phyloP scores from a whole-genome alignment of 2,329 filamentous ascomycete genomes.

The Paecilomyces sp. region DNA sequence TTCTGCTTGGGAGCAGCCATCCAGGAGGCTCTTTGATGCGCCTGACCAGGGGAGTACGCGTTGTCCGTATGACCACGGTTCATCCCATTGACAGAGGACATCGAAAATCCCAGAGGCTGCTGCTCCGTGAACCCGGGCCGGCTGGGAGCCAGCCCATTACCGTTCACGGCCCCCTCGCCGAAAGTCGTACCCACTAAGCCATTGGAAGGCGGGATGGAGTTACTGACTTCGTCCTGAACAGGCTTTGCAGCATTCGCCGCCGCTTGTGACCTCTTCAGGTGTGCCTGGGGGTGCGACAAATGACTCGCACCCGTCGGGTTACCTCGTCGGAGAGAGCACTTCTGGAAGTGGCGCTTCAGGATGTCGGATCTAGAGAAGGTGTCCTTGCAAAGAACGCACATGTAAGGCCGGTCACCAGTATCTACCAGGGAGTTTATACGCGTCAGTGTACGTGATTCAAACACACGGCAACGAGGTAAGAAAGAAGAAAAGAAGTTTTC shows the following conservation, averaged over 20 bases:
- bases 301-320: slow-evolving; percentile 94
- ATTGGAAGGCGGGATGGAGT: slow-evolving; percentile 35
- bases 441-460: slow-evolving; percentile 11
- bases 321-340: slow-evolving; percentile 92
- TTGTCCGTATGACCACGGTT: slow-evolving; percentile 31
- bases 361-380: slow-evolving; percentile 98
- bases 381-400: slow-evolving; percentile 95
- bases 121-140: slow-evolving; percentile 34
- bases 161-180: slow-evolving; percentile 36
- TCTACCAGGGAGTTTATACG: slow-evolving; percentile 48
- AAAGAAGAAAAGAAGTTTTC: slow-evolving; percentile 1
- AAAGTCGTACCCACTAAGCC: slow-evolving; percentile 35
- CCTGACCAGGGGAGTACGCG: slow-evolving; percentile 27
- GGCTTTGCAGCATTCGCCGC: slow-evolving; percentile 35
- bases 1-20: slow-evolving; percentile 39
- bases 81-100: slow-evolving; percentile 36
- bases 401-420: slow-evolving; percentile 95
- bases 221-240: slow-evolving; percentile 40
- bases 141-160: slow-evolving; percentile 30
- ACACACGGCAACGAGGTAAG: not conserved
- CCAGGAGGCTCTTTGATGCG: slow-evolving; percentile 33
- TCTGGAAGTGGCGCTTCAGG: slow-evolving; percentile 97
- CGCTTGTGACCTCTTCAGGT: slow-evolving; percentile 65
- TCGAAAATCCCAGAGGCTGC: slow-evolving; percentile 36
- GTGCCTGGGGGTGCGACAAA: slow-evolving; percentile 83